A percentile compares a stretch with the other conserved stretches of the same genome.
These are phyloP conservation scores for Ampelomyces quisqualis DNA, from an alignment of 2,329 filamentous ascomycete genomes.

Conservation along the genomic window DNA sequence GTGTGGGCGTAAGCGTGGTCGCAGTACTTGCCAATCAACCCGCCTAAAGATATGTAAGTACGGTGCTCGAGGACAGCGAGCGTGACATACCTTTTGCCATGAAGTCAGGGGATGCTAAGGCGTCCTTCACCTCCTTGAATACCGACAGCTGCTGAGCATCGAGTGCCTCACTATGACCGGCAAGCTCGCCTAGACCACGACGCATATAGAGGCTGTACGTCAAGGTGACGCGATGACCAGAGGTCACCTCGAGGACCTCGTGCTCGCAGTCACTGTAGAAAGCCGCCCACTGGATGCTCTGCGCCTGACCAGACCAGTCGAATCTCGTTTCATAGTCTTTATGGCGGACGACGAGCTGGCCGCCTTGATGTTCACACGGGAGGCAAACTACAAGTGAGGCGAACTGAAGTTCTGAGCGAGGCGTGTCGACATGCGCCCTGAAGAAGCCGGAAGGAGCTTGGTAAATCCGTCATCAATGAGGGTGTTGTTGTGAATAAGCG, in stretches of 20 bases:
- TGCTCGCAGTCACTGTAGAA: conserved; percentile 58
- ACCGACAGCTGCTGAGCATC: conserved; percentile 42
- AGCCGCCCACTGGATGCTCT: conserved; percentile 50
- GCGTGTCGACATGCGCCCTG: conserved; percentile 56
- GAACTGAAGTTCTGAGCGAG: conserved; percentile 52
- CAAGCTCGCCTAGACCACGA: conserved; percentile 37
- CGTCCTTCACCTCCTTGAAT: conserved; percentile 34
- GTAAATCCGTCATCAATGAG: conserved; percentile 48
- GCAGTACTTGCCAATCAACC: conserved; percentile 50
- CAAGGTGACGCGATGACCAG: conserved; percentile 54
- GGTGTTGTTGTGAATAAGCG: not conserved
- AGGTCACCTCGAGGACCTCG: conserved; percentile 52
- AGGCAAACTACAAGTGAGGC: conserved; percentile 58
- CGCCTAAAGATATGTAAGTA: conserved; percentile 35
- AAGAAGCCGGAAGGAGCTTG: conserved; percentile 55
- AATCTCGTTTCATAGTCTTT: conserved; percentile 39
- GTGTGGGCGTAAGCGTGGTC: conserved; percentile 53
- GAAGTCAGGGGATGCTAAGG: conserved; percentile 40
- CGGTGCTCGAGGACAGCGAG: conserved; percentile 2
- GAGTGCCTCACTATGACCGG: conserved; percentile 21
- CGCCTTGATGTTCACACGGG: conserved; percentile 45
- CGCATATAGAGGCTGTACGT: conserved; percentile 60
- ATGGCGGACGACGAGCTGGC: conserved; percentile 49
- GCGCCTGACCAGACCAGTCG: conserved; percentile 43
- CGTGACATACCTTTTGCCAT: conserved; percentile 37